phyloP scores from a whole-genome alignment of 2,329 filamentous ascomycete genomes.

The Hymenoscyphus fraxineus region DNA sequence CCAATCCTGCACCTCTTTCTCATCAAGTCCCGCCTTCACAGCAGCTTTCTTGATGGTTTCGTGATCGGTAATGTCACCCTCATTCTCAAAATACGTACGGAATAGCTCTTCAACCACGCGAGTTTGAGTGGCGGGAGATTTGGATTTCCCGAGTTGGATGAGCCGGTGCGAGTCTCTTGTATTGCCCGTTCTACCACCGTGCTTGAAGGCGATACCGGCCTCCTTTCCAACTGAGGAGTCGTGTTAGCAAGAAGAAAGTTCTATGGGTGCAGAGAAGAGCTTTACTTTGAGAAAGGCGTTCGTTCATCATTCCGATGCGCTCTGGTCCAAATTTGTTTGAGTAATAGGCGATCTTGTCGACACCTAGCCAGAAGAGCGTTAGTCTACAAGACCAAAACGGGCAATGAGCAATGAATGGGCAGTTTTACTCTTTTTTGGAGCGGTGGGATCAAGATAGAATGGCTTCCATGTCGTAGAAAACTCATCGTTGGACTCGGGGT shows the following conservation, averaged over 20 bases:
- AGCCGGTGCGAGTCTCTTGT: conserved; percentile 77
- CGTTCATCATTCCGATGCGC: conserved; percentile 53
- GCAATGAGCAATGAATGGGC: background rate
- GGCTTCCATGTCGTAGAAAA: conserved; percentile 74
- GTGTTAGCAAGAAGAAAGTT: background rate
- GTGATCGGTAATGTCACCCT: conserved; percentile 58
- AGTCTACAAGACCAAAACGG: conserved; percentile 2
- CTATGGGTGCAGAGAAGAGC: background rate
- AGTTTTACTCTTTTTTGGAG: conserved; percentile 49
- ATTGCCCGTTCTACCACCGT: conserved; percentile 67
- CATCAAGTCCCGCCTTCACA: conserved; percentile 50
- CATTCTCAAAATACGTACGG: conserved; percentile 61
- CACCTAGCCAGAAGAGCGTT: conserved; percentile 28
- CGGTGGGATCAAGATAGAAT: conserved; percentile 72
- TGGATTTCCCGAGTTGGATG: conserved; percentile 62
- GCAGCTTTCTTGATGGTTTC: conserved; percentile 51
- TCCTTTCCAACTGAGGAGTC: conserved; percentile 49
- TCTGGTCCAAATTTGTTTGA: conserved; percentile 61
- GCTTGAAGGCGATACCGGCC: conserved; percentile 70
- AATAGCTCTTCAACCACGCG: conserved; percentile 61
- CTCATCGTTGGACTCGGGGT: conserved; percentile 61
- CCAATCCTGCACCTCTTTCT: conserved; percentile 50
- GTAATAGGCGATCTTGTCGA: conserved; percentile 56
- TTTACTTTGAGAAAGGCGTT: conserved; percentile 44
- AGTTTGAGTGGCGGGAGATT: conserved; percentile 52